Conservation (phyloP, 192 early-diverging fungal species). For the Linnemannia elongata region DNA sequence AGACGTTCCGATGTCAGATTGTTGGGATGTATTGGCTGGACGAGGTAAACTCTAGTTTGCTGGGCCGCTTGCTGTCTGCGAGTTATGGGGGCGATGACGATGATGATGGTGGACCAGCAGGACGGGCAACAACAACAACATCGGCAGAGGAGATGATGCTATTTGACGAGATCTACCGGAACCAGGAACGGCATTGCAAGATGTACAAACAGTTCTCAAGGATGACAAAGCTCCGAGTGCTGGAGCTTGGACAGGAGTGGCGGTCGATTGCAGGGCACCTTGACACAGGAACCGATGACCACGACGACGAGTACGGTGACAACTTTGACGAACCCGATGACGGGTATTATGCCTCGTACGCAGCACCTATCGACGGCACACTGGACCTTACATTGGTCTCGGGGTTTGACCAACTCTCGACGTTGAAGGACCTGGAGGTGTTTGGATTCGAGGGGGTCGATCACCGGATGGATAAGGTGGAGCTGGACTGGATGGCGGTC, state of each 20-base stretch:
- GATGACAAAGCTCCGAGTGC: neutral
- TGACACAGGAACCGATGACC: neutral
- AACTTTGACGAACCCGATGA: neutral
- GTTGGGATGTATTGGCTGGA: neutral
- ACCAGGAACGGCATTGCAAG: neutral
- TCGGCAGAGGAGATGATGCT: neutral
- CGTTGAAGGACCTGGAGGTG: neutral
- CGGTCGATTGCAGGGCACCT: neutral
- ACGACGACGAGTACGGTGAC: neutral
- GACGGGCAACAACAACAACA: neutral
- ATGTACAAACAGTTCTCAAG: neutral
- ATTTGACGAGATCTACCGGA: neutral
- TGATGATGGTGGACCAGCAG: neutral
- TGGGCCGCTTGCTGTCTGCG: neutral
- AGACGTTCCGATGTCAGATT: constrained; percentile 6
- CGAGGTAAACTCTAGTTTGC: neutral
- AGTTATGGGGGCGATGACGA: neutral
- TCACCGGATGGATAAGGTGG: neutral
- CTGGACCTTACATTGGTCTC: neutral
- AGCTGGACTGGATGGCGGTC: neutral
- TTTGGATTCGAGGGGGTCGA: neutral
- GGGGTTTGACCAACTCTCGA: neutral
- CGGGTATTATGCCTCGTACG: neutral
- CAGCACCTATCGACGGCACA: neutral
- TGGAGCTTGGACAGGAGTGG: neutral